A percentile compares a stretch with the other conserved stretches of the same genome.
Evolutionary conservation across 2,329 filamentous ascomycete species (phyloP).

Genomic region (Nigrograna mackinnonii): DNA sequence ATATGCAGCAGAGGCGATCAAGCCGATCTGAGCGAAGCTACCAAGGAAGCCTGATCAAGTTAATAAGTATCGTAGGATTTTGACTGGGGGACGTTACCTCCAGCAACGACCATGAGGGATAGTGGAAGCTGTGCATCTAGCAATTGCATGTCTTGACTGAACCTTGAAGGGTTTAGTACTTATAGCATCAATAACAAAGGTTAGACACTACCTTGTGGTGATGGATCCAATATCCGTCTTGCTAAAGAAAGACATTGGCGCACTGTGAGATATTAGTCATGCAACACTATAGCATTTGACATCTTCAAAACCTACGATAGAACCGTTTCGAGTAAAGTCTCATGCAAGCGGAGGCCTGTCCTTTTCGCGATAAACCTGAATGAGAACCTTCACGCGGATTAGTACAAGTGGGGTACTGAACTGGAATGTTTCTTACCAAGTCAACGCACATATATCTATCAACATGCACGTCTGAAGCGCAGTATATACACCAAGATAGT

Average conservation of each 20-base stretch:
- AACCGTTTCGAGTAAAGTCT: constrained; percentile 47
- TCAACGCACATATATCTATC: constrained; percentile 4
- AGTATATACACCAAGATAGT: constrained; percentile 10
- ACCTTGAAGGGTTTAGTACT: constrained; percentile 35
- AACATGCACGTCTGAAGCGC: constrained; percentile 4
- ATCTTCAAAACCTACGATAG: constrained; percentile 33
- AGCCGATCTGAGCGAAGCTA: constrained; percentile 19
- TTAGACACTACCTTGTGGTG: constrained; percentile 1
- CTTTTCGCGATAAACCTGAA: constrained; percentile 35
- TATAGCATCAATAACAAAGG: background rate
- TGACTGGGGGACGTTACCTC: too few species aligned
- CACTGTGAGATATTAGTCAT: too few species aligned
- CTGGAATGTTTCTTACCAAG: constrained; percentile 3
- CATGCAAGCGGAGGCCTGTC: constrained; percentile 50
- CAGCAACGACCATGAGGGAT: constrained; percentile 8
- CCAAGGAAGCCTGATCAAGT: constrained; percentile 19
- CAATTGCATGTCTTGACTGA: constrained; percentile 45
- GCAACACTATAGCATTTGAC: too few species aligned
- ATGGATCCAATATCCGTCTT: constrained; percentile 39
- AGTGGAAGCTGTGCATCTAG: constrained; percentile 41
- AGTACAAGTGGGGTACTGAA: background rate
- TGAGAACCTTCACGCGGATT: background rate
- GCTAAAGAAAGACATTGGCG: constrained; percentile 41
- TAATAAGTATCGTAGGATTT: too few species aligned
- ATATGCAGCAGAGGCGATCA: constrained; percentile 35